phyloP scores from a whole-genome alignment of 2,329 filamentous ascomycete species.

The Curvularia hawaiiensis region DNA sequence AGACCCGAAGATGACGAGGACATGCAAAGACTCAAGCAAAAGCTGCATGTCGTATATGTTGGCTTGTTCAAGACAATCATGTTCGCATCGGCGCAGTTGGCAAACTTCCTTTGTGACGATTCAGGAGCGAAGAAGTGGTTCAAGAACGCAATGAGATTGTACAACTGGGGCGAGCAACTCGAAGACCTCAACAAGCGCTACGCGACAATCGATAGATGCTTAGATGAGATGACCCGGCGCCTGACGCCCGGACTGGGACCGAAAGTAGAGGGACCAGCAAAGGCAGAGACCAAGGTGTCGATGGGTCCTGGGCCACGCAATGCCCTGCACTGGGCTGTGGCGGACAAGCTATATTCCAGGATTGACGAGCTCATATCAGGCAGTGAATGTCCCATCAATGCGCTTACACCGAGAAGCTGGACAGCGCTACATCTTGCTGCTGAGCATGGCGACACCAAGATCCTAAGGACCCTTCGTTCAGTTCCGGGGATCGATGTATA shows the following conservation, averaged over 20 bases:
- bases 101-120: constrained; percentile 16
- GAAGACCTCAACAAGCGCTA: constrained; percentile 17
- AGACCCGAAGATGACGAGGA: constrained; percentile 14
- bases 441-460: constrained; percentile 19
- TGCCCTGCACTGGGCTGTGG: constrained; percentile 26
- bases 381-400: constrained; percentile 28
- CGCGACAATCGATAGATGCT: constrained; percentile 10
- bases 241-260: neutral
- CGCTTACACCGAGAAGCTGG: constrained; percentile 23
- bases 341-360: constrained; percentile 17
- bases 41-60: constrained; percentile 19
- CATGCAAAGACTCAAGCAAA: constrained; percentile 21
- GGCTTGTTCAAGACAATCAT: constrained; percentile 21
- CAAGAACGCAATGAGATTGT: constrained; percentile 22
- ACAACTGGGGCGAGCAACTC: constrained; percentile 25
- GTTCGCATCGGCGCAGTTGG: constrained; percentile 22
- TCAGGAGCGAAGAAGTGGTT: constrained; percentile 15
- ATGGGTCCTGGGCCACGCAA: constrained; percentile 25
- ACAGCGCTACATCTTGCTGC: constrained; percentile 26
- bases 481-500: constrained; percentile 18
- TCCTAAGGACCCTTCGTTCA: constrained; percentile 21
- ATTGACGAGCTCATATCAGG: constrained; percentile 14
- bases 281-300: neutral
- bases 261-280: neutral
- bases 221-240: constrained; percentile 14